Conservation (phyloP, 2,329 filamentous ascomycete species). For the Verticillium tricorpus region DNA sequence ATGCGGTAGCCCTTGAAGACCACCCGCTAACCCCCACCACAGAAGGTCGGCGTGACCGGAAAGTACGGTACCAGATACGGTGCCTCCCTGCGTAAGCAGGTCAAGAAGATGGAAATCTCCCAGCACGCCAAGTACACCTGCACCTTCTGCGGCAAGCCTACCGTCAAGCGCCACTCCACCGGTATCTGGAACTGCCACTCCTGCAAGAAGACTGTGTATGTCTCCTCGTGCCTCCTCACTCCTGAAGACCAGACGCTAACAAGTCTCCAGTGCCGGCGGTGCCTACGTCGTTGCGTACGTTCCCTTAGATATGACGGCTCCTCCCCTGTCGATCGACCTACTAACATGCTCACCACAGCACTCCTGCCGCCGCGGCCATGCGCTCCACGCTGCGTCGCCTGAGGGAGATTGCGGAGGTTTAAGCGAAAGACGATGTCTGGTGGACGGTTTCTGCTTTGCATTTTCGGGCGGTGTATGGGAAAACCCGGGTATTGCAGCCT, state of each 20-base stretch:
- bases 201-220: constrained; percentile 79
- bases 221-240: background rate
- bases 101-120: constrained; percentile 99
- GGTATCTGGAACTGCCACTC: constrained; percentile 97
- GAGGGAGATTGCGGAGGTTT: constrained; percentile 96
- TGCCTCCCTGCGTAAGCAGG: constrained; percentile 95
- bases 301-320: constrained; percentile 1
- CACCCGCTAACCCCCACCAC: background rate
- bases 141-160: constrained; percentile 98
- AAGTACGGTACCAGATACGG: constrained; percentile 99
- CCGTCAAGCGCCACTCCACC: constrained; percentile 83
- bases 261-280: constrained; percentile 63
- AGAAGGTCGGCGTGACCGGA: constrained; percentile 96
- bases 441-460: constrained; percentile 35
- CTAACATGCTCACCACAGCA: constrained; percentile 50
- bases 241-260: background rate
- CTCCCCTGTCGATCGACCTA: constrained; percentile 1
- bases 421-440: constrained; percentile 35
- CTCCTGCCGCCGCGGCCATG: constrained; percentile 88
- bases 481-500: constrained; percentile 36
- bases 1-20: background rate
- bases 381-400: constrained; percentile 95
- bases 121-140: constrained; percentile 97
- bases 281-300: constrained; percentile 97
- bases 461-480: constrained; percentile 43